Conservation (phyloP, 1,284 basidiomycete species). For the Dichomitus squalens region DNA sequence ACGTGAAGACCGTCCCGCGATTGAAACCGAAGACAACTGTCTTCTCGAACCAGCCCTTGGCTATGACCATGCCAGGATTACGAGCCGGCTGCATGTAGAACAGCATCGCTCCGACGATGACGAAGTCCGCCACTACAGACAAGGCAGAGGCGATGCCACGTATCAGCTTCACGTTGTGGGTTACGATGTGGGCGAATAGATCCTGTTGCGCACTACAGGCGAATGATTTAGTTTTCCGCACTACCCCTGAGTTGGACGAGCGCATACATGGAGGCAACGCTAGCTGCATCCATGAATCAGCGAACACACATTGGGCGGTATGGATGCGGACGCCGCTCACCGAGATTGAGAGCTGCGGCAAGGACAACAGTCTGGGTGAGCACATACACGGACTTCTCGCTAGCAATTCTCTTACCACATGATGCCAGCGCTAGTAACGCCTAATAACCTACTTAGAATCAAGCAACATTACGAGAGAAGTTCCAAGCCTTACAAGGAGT, state of each 20-base stretch:
- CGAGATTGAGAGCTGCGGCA: conserved; percentile 35
- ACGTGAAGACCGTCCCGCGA: conserved; percentile 36
- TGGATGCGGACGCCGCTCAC: neutral
- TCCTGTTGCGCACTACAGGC: conserved; percentile 12
- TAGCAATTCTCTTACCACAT: conserved; percentile 14
- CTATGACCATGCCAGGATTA: conserved; percentile 29
- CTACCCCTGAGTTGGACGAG: neutral
- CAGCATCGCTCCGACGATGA: conserved; percentile 33
- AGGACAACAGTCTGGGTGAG: neutral
- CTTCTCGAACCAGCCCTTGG: conserved; percentile 21
- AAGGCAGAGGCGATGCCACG: conserved; percentile 26
- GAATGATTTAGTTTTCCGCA: neutral
- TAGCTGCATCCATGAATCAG: neutral
- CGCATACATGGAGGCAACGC: neutral
- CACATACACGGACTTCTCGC: no score
- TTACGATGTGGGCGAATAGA: conserved; percentile 24
- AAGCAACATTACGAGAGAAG: neutral
- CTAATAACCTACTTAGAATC: neutral
- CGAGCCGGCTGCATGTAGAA: conserved; percentile 32
- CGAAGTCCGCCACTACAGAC: conserved; percentile 25
- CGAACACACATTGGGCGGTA: no score
- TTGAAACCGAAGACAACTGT: conserved; percentile 29
- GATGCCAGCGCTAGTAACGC: conserved; percentile 8
- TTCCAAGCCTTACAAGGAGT: conserved; percentile 18
- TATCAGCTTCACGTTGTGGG: conserved; percentile 20